phyloP scores from a whole-genome alignment of 2,329 filamentous ascomycete species.

The Diaporthe citriasiana region DNA sequence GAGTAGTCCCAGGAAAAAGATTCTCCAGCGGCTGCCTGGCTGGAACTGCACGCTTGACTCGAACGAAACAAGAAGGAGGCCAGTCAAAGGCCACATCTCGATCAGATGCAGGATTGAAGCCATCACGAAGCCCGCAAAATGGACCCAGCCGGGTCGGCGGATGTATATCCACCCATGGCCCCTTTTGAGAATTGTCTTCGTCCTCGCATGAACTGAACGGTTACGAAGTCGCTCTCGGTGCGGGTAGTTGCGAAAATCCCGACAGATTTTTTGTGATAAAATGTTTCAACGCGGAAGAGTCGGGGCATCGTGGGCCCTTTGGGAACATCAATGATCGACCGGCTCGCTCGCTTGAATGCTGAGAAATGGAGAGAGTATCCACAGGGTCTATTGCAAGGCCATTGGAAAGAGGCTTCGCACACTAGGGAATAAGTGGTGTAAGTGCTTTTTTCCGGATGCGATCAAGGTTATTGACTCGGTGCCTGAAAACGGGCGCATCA shows the following conservation, averaged over 20 bases:
- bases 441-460: not conserved
- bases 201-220: not conserved
- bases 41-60: not conserved
- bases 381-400: not conserved
- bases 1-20: too few relatives aligned
- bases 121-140: not conserved
- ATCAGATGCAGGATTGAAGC: too few relatives aligned
- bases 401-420: not conserved
- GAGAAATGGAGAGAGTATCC: not conserved
- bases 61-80: not conserved
- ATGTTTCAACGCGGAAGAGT: not conserved
- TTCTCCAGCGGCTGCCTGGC: not conserved
- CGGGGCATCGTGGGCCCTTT: not conserved
- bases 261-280: not conserved
- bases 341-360: not conserved
- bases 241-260: not conserved
- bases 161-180: not conserved
- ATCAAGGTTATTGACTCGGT: constrained; percentile 10
- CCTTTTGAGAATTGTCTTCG: not conserved
- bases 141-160: not conserved
- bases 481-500: not conserved
- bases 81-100: not conserved
- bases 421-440: too few relatives aligned
- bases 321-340: not conserved
- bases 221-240: not conserved